Conservation (phyloP, 805 yeast species). For the Wickerhamomyces sydowiorum region DNA sequence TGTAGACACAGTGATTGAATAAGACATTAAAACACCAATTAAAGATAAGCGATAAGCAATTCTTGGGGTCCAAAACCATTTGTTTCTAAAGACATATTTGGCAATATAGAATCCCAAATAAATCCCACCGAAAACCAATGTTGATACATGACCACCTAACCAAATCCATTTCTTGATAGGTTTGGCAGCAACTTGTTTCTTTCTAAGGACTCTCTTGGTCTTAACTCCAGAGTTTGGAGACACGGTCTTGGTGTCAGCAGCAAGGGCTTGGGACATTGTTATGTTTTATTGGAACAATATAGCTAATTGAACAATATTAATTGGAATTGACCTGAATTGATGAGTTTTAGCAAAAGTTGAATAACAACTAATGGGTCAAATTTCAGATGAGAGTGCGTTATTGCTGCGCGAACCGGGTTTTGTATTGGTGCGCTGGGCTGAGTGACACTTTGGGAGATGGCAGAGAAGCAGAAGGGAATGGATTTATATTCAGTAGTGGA, state of each 20-base stretch:
- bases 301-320: no score
- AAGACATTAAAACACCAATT: constrained; percentile 49
- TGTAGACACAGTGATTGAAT: constrained; percentile 47
- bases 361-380: no score
- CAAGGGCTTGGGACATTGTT: neutral
- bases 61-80: constrained; percentile 38
- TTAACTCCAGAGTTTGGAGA: constrained; percentile 1
- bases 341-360: neutral
- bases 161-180: constrained; percentile 44
- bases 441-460: no score
- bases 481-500: no score
- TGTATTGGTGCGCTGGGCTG: no score
- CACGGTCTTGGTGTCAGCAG: neutral
- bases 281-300: no score
- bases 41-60: constrained; percentile 50
- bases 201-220: constrained; percentile 30
- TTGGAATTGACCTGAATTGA: neutral
- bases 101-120: constrained; percentile 27
- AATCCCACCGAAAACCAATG: constrained; percentile 38
- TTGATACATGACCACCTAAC: constrained; percentile 49
- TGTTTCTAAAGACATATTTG: constrained; percentile 19
- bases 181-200: constrained; percentile 26
- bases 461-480: no score
- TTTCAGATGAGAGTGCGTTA: no score
- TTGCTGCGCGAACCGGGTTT: no score